A percentile compares a stretch with the other conserved stretches of the same genome.
phyloP scores from a whole-genome alignment of 129 eudicot genomes.

The Ambrosia trifida region DNA sequence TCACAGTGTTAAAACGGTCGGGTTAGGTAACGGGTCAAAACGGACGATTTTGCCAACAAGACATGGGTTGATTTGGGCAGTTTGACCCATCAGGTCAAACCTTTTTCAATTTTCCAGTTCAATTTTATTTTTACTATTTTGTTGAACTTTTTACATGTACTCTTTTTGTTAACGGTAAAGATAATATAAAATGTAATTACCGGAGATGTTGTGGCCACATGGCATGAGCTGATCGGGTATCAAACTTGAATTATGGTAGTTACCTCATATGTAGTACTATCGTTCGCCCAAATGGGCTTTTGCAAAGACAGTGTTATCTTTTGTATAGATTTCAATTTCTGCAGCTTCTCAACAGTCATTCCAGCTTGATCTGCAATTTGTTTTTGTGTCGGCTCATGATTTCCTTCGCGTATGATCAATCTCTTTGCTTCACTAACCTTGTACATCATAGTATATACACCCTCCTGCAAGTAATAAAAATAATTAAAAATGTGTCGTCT shows the following conservation, averaged over 20 bases:
- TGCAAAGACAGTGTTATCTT: constrained; percentile 81
- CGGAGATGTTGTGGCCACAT: not conserved
- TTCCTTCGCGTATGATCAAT: constrained; percentile 69
- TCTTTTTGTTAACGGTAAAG: no score
- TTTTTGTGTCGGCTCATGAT: constrained; percentile 56
- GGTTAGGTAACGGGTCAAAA: not conserved
- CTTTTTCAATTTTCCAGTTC: not conserved
- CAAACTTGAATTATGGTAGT: not conserved
- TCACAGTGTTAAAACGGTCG: not conserved
- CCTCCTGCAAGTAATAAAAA: constrained; percentile 54
- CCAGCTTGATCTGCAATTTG: constrained; percentile 76
- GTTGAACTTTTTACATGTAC: no score
- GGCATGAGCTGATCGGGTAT: not conserved
- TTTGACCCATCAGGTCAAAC: not conserved
- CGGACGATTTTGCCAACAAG: not conserved
- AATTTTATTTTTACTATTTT: no score
- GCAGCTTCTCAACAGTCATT: constrained; percentile 69
- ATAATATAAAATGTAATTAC: not conserved
- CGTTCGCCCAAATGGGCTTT: constrained; percentile 66
- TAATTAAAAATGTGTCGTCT: not conserved
- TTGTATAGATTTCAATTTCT: constrained; percentile 43
- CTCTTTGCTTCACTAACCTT: constrained; percentile 79
- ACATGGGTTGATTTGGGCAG: not conserved
- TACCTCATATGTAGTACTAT: constrained; percentile 80
- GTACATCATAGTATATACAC: constrained; percentile 61